Evolutionary conservation across 345 rosid species (phyloP).

Genomic region (Eucalyptus sideroxylon): DNA sequence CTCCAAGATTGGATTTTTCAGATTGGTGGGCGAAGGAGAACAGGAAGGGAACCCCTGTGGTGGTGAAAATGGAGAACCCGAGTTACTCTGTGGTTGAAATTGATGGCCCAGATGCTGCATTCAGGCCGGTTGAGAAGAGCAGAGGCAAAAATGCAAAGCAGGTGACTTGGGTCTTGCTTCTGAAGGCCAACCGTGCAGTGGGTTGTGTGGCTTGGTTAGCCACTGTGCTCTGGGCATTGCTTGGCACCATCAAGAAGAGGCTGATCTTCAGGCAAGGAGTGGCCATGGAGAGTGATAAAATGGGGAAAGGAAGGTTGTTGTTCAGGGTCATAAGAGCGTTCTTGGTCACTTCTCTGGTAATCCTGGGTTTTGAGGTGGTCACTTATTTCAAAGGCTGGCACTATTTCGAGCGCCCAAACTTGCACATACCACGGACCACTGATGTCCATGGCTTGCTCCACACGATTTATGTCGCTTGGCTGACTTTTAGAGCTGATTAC

Average conservation of each 20-base stretch:
- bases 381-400: background rate
- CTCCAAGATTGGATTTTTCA: conserved; percentile 58
- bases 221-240: conserved; percentile 64
- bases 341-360: background rate
- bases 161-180: conserved; percentile 88
- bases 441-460: background rate
- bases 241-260: conserved; percentile 65
- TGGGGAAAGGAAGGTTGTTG: background rate
- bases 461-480: background rate
- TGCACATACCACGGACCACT: background rate
- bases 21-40: conserved; percentile 47
- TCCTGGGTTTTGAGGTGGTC: conserved; percentile 1
- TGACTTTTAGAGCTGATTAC: background rate
- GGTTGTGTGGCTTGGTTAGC: conserved; percentile 80
- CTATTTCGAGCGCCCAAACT: background rate
- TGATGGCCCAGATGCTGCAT: conserved; percentile 80
- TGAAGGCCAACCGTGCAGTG: conserved; percentile 81
- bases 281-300: conserved; percentile 1
- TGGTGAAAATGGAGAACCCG: conserved; percentile 84
- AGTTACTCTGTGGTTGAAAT: conserved; percentile 79
- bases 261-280: conserved; percentile 52
- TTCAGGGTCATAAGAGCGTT: background rate
- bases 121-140: conserved; percentile 68
- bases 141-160: conserved; percentile 86
- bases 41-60: conserved; percentile 72